A percentile compares a stretch with the other conserved stretches of the same genome.
Conservation (phyloP, 305 asterid genomes). For the Fraxinus nigra region DNA sequence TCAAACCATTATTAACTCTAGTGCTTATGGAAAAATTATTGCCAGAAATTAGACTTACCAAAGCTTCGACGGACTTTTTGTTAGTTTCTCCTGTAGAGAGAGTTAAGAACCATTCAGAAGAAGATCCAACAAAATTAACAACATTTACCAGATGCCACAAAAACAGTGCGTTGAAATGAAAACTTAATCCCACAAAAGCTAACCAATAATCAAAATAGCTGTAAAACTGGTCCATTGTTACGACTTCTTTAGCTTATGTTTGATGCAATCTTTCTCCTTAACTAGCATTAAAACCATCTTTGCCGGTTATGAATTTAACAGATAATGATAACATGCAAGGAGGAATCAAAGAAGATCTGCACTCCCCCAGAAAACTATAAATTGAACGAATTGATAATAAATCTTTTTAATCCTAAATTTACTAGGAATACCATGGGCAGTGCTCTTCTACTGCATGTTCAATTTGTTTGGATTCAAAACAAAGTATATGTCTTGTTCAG, state of each 20-base stretch:
- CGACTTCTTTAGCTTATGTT: not conserved
- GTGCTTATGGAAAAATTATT: not conserved
- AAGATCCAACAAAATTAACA: not conserved
- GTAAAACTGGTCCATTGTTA: not conserved
- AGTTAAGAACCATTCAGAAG: not conserved
- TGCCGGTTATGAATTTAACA: not conserved
- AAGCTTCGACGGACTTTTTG: conserved; percentile 70
- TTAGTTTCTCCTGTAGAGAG: conserved; percentile 63
- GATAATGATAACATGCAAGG: not conserved
- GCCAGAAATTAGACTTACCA: conserved; percentile 44
- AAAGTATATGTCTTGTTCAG: not conserved
- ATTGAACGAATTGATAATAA: not conserved
- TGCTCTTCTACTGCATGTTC: not conserved
- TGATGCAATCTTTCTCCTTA: not conserved
- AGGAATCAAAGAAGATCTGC: not conserved
- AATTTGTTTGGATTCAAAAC: not conserved
- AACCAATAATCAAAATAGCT: not conserved
- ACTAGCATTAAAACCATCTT: not conserved
- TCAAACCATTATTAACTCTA: not conserved
- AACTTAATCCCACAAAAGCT: not conserved
- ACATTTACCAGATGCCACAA: not conserved
- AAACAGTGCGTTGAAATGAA: not conserved
- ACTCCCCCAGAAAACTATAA: not conserved
- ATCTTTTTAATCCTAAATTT: not conserved
- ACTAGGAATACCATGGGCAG: not conserved